phyloP scores from a whole-genome alignment of 129 eudicot species.

The Oenanthe sinensis region DNA sequence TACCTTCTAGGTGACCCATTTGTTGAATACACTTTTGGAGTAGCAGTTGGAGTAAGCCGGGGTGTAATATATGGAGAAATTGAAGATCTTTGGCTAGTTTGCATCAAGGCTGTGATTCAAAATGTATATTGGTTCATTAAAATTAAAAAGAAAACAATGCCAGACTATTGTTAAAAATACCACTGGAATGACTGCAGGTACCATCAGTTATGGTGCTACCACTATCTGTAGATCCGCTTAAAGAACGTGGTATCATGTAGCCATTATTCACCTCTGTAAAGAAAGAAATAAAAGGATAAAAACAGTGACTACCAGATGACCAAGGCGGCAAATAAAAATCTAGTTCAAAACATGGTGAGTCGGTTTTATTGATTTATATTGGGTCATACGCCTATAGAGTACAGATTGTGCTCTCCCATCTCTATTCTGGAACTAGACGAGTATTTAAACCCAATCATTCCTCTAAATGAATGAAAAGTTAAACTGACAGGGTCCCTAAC shows the following conservation, averaged over 20 bases:
- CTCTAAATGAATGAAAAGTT: background rate
- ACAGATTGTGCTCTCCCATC: background rate
- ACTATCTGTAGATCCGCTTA: conserved; percentile 46
- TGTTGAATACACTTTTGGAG: conserved; percentile 65
- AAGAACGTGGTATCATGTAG: conserved; percentile 43
- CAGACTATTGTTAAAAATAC: background rate
- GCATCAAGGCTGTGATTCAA: conserved; percentile 43
- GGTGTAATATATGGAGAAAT: conserved; percentile 64
- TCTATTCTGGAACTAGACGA: background rate
- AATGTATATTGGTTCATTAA: background rate
- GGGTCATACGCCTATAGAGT: background rate
- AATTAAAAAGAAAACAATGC: background rate
- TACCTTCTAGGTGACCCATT: conserved; percentile 74
- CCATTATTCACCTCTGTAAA: conserved; percentile 52
- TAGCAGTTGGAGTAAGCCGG: conserved; percentile 70
- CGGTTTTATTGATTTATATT: background rate
- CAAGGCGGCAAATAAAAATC: background rate
- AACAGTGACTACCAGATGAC: conserved; percentile 14
- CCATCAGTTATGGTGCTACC: conserved; percentile 47
- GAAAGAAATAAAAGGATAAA: conserved; percentile 12
- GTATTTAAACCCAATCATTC: background rate
- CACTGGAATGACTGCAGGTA: conserved; percentile 15
- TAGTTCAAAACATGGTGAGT: background rate
- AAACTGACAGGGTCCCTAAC: background rate
- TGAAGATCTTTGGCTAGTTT: conserved; percentile 48